Base-by-base conservation (phyloP, 1,284 basidiomycete species). In the Leccinum pachyderme region DNA sequence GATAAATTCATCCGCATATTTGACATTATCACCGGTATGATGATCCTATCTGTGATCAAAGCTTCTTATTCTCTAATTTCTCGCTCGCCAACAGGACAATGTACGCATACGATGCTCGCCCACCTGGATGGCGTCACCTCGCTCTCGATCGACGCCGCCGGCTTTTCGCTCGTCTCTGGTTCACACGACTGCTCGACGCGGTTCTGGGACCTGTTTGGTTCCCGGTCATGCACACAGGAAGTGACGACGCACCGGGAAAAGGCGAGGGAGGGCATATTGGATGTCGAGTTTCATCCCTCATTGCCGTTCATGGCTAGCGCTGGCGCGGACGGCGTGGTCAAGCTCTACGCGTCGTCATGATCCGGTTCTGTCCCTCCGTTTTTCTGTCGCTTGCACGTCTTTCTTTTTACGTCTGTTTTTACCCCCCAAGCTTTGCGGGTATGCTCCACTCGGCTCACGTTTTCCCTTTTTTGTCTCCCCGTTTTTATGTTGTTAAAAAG, bases 111-210 rank as follows among this genome's bases (percentile, higher is more conserved):
- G 31, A 92, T 97, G 80, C 77, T 90, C 8, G 95, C 93, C 15
- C 97, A 99, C 70, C 79, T 95, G 29, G 91, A 95, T 61, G 87
- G 91, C 2, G 91, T 98, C 47, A 97, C 94, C 5, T 93, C 91
- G 25, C 74, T 99, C 31, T 91, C 93, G 39, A 87, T 98, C 57
- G 93, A 96, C 59, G 84, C 92, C 0, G 79, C 91, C 2, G 92
- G 91, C 41, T 84, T 95, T 71, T 89, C 88, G 9, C 82, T 98
- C 43, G 88, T 95, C 4, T 95, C 94, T 2, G 92, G 90, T 39
- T 91, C 91, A 49, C 93, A 97, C 67, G 96, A 99, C 71, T 95
- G 95, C 69, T 95, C 93, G 18, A 79, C 95, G 45, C 88, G 96
- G 24, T 91, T 98, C 75, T 99, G 96, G 97, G 93, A 98, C 72